Evolutionary conservation across 345 rosid genomes (phyloP).

Genomic region (Ceriops tagal): DNA sequence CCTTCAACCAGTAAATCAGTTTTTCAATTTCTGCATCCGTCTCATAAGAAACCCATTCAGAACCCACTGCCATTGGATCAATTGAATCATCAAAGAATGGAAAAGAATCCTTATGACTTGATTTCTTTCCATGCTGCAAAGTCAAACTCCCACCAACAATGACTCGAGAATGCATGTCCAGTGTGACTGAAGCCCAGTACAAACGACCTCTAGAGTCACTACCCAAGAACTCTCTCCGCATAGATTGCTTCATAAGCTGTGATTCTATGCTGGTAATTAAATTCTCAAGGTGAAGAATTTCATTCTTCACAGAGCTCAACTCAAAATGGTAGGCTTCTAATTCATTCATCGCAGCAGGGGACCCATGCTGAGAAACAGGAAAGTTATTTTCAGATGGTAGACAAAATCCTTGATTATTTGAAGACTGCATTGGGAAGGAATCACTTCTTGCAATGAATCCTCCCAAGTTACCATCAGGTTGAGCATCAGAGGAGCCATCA

Average conservation of each 20-base stretch:
- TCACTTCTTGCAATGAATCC: conserved; percentile 24
- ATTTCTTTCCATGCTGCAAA: conserved; percentile 35
- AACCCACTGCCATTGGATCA: conserved; percentile 30
- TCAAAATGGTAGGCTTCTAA: conserved; percentile 50
- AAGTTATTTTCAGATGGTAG: conserved; percentile 26
- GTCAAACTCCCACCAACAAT: conserved; percentile 72
- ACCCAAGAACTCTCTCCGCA: conserved; percentile 86
- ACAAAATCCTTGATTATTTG: conserved; percentile 28
- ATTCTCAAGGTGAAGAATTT: conserved; percentile 51
- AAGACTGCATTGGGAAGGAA: conserved; percentile 15
- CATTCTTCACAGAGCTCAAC: conserved; percentile 50
- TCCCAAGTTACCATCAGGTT: conserved; percentile 32
- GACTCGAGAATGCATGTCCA: conserved; percentile 46
- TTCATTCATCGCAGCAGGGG: conserved; percentile 45
- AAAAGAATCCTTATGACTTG: conserved; percentile 20
- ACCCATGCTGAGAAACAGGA: conserved; percentile 30
- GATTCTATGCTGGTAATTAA: conserved; percentile 52
- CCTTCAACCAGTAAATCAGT: conserved; percentile 69
- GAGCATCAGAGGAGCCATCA: conserved; percentile 34
- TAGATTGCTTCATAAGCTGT: conserved; percentile 57
- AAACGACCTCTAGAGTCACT: conserved; percentile 71
- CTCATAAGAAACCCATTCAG: conserved; percentile 65
- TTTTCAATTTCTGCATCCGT: conserved; percentile 64
- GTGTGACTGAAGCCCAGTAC: conserved; percentile 73
- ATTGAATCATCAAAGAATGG: conserved; percentile 46